Evolutionary conservation across 176 grass and related monocot species (phyloP), one percentile per base, ranked within the genome.

Genomic region (Carex scoparia): DNA sequence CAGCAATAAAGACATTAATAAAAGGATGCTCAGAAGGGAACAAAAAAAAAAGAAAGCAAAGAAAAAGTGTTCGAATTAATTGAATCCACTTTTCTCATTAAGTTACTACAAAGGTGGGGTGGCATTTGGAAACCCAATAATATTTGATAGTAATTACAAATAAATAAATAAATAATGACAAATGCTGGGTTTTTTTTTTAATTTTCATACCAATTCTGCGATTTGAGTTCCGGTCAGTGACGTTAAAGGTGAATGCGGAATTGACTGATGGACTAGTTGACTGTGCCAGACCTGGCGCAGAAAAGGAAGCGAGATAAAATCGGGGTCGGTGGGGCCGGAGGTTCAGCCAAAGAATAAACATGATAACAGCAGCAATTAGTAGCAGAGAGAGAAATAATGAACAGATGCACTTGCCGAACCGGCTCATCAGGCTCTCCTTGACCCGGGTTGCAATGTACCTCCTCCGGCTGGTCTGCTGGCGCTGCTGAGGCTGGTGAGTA

Each of bases 281-380:
- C 7, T 83, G 40, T 69, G 79, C 84, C 65, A 89, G 16, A 54
- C 42, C 86, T 1, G 88, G 75, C 8, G 85, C 85, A 59, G 88
- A 70, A 84, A 98, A 94, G 37, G 90, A 82, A n/a, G 4, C 0
- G 37, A 95, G 88, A 69, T 61, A 56, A 85, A 98, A 95, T 44
- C 18, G 81, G 14, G 95, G 95, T 2, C 85, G 86, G 83, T 98
- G 95, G 27, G 95, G 95, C 0, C 95, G 89, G 64, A 98, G 91
- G 91, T 92, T 98, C 59, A 98, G 89, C 95, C 95, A 98, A 51
- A 90, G 89, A 67, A 95, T 51, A 90, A 98, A 95, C 19, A 98
- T 0, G 74, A 98, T 89, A 58, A 94, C 16, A 65, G 88, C 93
- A 57, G 53, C 65, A 76, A 90, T 0, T 65, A 98, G 65, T 32